These are phyloP conservation scores for Vigna unguiculata DNA, from an alignment of 306 rosid species.

Conservation along the genomic window DNA sequence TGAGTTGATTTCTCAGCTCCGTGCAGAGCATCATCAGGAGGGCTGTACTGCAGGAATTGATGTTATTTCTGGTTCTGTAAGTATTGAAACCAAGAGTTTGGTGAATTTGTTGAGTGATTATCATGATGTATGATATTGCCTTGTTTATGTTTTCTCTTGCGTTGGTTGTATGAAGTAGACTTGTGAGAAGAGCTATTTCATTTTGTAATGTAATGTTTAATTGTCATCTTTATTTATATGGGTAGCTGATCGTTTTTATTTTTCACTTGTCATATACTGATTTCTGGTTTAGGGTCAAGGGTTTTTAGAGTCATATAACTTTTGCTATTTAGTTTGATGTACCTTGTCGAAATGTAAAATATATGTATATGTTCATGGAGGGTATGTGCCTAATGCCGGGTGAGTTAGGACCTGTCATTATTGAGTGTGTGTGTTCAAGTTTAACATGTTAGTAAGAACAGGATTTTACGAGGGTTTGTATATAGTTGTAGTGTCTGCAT, in stretches of 20 bases:
- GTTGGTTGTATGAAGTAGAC: too few species aligned
- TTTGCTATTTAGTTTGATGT: conserved; percentile 1
- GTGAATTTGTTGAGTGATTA: not conserved
- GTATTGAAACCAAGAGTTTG: conserved; percentile 41
- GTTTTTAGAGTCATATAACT: not conserved
- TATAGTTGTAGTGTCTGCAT: not conserved
- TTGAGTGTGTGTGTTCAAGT: too few species aligned
- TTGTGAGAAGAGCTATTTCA: not conserved
- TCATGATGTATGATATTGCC: not conserved
- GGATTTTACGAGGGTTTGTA: not conserved
- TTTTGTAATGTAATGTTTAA: not conserved
- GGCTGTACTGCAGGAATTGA: conserved; percentile 87
- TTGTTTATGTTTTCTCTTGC: too few species aligned
- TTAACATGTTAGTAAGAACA: not conserved
- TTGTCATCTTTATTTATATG: not conserved
- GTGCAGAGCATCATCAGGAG: conserved; percentile 95
- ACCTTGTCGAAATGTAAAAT: conserved; percentile 14
- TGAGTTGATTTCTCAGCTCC: conserved; percentile 89
- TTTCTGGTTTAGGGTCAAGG: too few species aligned
- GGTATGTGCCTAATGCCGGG: not conserved
- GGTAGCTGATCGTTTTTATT: conserved; percentile 8
- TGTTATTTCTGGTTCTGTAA: conserved; percentile 93
- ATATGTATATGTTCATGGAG: not conserved
- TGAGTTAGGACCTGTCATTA: not conserved
- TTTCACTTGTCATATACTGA: not conserved